These are phyloP conservation scores for Candida nemodendra DNA, from an alignment of 805 yeast species.

Conservation along the genomic window DNA sequence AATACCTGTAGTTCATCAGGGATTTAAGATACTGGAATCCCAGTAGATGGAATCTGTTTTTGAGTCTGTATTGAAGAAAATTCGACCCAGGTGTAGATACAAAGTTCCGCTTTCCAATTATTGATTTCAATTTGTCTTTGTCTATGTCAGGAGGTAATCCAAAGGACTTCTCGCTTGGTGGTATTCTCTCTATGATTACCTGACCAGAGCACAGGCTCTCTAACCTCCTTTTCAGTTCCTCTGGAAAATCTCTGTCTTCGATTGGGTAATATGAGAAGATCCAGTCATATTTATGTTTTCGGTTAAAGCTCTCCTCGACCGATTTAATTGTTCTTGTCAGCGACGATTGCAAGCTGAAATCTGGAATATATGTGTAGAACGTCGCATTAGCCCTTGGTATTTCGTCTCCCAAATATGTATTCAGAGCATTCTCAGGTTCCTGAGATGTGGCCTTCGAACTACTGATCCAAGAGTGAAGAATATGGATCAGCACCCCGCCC, in stretches of 20 bases:
- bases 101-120: constrained; percentile 33
- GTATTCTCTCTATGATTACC: constrained; percentile 68
- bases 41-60: constrained; percentile 54
- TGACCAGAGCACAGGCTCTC: constrained; percentile 65
- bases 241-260: constrained; percentile 46
- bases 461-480: background rate
- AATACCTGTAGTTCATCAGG: constrained; percentile 47
- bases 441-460: background rate
- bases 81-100: constrained; percentile 28
- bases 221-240: constrained; percentile 62
- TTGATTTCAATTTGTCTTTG: constrained; percentile 48
- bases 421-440: background rate
- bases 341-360: constrained; percentile 8
- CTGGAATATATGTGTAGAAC: constrained; percentile 25
- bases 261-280: constrained; percentile 70
- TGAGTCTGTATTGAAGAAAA: constrained; percentile 46
- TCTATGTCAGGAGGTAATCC: constrained; percentile 69
- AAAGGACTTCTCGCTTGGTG: constrained; percentile 49
- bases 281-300: constrained; percentile 80
- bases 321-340: constrained; percentile 37
- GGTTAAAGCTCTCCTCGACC: constrained; percentile 82
- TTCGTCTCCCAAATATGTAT: background rate
- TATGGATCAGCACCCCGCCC: background rate
- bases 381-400: constrained; percentile 17
- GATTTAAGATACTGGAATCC: constrained; percentile 44